Evolutionary conservation across 2,329 filamentous ascomycete genomes (phyloP).

Genomic region (Pseudopithomyces maydicus): DNA sequence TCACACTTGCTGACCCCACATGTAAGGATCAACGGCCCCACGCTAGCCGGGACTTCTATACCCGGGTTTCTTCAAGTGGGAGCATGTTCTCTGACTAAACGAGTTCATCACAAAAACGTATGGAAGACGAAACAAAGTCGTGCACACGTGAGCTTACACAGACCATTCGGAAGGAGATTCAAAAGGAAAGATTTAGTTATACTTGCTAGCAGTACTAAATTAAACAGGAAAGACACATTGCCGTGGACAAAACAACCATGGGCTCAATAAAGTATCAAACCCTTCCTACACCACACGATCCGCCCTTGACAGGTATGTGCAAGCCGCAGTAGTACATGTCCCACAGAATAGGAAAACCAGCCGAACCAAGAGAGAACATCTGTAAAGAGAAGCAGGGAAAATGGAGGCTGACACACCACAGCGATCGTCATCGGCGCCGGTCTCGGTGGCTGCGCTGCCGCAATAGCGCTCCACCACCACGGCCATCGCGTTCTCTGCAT

Average conservation of each 20-base stretch:
- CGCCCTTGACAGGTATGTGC: slow-evolving; percentile 21
- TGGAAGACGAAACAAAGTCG: neutral
- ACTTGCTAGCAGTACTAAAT: neutral
- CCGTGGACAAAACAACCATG: neutral
- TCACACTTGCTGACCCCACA: neutral
- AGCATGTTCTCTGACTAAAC: neutral
- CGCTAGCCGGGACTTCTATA: neutral
- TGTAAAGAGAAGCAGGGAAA: neutral
- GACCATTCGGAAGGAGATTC: too few species aligned
- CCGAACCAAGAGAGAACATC: neutral
- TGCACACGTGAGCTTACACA: too few species aligned
- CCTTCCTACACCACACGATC: slow-evolving; percentile 17
- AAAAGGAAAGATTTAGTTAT: too few species aligned
- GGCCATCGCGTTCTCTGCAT: slow-evolving; percentile 48
- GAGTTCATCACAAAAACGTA: neutral
- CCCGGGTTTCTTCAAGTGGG: neutral
- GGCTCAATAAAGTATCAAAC: slow-evolving; percentile 9
- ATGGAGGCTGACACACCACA: slow-evolving; percentile 16
- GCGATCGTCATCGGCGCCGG: slow-evolving; percentile 58
- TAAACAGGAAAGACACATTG: neutral
- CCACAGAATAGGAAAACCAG: too few species aligned
- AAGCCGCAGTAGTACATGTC: too few species aligned
- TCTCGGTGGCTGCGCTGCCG: slow-evolving; percentile 55
- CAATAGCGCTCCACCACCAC: slow-evolving; percentile 55
- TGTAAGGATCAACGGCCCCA: neutral